Evolutionary conservation across 2,329 filamentous ascomycete genomes (phyloP).

Genomic region (Penicillium psychrosexuale): DNA sequence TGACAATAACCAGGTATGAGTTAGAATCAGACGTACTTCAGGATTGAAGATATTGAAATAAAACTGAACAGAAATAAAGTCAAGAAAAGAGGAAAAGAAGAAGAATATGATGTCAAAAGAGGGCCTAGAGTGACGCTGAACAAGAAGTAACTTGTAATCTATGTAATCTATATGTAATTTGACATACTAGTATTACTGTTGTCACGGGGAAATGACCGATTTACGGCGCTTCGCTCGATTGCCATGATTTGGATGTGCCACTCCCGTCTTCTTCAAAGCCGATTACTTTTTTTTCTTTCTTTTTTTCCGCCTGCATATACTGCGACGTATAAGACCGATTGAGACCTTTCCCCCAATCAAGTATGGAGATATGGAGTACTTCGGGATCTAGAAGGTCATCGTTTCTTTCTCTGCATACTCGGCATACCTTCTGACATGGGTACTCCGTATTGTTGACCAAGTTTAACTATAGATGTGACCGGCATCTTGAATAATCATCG

Average conservation of each 20-base stretch:
- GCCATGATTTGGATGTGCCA: conserved; percentile 6
- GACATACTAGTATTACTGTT: conserved; percentile 6
- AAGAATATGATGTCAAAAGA: conserved; percentile 5
- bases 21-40: neutral
- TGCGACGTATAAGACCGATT: neutral
- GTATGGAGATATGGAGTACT: neutral
- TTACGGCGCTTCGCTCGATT: conserved; percentile 24
- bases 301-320: neutral
- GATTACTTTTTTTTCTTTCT: neutral
- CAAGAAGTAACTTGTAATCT: neutral
- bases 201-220: conserved; percentile 10
- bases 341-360: conserved; percentile 2
- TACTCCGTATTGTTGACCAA: neutral
- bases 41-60: neutral
- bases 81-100: conserved; percentile 3
- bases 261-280: conserved; percentile 6
- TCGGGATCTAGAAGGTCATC: neutral
- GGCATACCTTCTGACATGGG: neutral
- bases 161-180: conserved; percentile 3
- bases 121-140: neutral
- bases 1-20: neutral
- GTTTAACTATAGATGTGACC: neutral
- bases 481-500: conserved; percentile 7
- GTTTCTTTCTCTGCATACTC: neutral
- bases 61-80: neutral